phyloP scores from a whole-genome alignment of 495 filamentous ascomycete genomes.

The Aspergillus coremiiformis region DNA sequence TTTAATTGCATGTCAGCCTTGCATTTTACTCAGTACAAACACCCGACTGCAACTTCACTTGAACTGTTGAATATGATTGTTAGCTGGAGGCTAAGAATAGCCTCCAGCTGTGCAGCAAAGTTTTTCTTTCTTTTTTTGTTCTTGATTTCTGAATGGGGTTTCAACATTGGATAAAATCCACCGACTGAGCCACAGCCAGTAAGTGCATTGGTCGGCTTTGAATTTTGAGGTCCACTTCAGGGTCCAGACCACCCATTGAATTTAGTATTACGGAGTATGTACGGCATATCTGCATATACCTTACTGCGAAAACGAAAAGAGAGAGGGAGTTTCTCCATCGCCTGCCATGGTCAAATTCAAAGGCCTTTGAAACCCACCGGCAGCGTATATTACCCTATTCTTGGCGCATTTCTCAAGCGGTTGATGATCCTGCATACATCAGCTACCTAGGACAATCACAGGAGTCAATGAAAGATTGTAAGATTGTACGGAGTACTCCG shows the following conservation, averaged over 20 bases:
- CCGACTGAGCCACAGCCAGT: not conserved
- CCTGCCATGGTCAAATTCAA: not conserved
- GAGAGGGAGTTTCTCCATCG: not conserved
- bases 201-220: not conserved
- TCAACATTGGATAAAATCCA: not conserved
- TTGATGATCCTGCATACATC: not conserved
- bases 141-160: not conserved
- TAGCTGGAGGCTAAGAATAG: conserved; percentile 4
- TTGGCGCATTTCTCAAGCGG: not conserved
- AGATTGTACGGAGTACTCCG: too few relatives aligned
- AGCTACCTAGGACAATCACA: not conserved
- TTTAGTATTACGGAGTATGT: too few relatives aligned
- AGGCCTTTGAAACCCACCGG: not conserved
- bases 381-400: not conserved
- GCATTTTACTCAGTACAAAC: too few relatives aligned
- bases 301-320: not conserved
- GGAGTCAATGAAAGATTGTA: too few relatives aligned
- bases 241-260: not conserved
- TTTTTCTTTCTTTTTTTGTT: not conserved
- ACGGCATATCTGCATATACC: too few relatives aligned
- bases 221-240: not conserved
- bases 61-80: too few relatives aligned
- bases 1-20: not conserved
- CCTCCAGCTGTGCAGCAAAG: not conserved
- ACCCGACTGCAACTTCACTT: too few relatives aligned